phyloP scores from a whole-genome alignment of 768 basidiomycete genomes.

The Lactarius evosmus region DNA sequence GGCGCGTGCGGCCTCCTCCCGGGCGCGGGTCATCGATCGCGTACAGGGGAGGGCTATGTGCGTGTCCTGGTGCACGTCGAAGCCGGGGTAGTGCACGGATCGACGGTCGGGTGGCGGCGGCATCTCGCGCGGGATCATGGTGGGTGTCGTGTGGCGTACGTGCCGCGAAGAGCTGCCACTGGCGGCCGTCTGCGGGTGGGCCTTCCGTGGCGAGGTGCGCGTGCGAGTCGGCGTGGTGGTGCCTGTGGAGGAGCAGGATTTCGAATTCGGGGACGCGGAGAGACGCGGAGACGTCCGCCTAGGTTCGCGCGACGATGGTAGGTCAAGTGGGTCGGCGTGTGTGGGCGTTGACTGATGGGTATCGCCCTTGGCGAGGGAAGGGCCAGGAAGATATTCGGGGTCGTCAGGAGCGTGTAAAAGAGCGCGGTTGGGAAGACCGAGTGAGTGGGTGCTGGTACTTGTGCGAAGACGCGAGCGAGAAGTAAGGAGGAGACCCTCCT shows the following conservation, averaged over 20 bases:
- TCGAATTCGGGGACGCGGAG: conserved; percentile 4
- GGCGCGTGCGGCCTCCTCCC: conserved; percentile 10
- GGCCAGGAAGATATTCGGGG: neutral
- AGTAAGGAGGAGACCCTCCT: conserved; percentile 25
- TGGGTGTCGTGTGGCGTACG: neutral
- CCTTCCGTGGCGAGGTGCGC: conserved; percentile 25
- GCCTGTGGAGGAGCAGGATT: neutral
- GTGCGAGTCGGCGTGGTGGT: conserved; percentile 20
- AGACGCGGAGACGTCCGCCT: conserved; percentile 20
- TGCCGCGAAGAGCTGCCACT: conserved; percentile 8
- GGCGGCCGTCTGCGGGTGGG: conserved; percentile 9
- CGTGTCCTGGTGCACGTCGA: conserved; percentile 28
- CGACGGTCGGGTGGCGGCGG: conserved; percentile 21
- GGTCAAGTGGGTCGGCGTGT: neutral
- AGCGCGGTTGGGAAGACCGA: neutral
- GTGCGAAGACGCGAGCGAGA: conserved; percentile 16
- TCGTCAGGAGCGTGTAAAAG: conserved; percentile 11
- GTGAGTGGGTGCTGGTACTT: neutral
- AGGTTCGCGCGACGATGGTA: conserved; percentile 8
- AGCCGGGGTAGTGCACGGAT: conserved; percentile 28
- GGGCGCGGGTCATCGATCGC: conserved; percentile 17
- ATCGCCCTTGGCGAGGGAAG: neutral
- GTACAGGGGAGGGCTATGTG: conserved; percentile 22
- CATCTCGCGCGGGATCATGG: conserved; percentile 24
- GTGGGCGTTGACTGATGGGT: neutral